A percentile compares a stretch with the other conserved stretches of the same genome.
Conservation (phyloP, 2,329 filamentous ascomycete genomes). For the Monosporascus sp. region DNA sequence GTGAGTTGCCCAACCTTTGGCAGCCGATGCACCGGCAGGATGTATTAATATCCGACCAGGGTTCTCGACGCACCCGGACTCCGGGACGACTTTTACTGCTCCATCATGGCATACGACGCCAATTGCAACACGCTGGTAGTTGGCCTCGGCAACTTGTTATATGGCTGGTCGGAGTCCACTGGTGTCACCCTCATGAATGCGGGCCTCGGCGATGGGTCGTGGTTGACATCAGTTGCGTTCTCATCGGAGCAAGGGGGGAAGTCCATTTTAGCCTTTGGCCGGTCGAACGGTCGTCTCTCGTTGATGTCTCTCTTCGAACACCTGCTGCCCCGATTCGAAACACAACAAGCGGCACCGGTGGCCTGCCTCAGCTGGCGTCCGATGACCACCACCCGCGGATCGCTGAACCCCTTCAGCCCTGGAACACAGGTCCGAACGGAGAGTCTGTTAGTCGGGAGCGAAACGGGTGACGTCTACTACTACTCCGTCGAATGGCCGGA, state of each 20-base stretch:
- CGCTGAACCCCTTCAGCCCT: constrained; percentile 41
- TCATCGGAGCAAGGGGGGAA: constrained; percentile 72
- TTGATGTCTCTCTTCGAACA: constrained; percentile 73
- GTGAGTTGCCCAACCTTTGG: constrained; percentile 37
- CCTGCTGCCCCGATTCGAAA: constrained; percentile 64
- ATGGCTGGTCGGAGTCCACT: constrained; percentile 77
- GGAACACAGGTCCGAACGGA: constrained; percentile 60
- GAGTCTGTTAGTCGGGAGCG: constrained; percentile 81
- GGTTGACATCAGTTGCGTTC: constrained; percentile 83
- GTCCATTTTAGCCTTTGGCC: constrained; percentile 78
- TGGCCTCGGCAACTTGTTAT: constrained; percentile 72
- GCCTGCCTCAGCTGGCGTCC: constrained; percentile 81
- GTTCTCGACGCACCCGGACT: constrained; percentile 83
- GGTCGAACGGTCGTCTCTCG: constrained; percentile 69
- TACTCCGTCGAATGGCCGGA: constrained; percentile 84
- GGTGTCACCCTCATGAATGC: constrained; percentile 56
- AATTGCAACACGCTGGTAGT: constrained; percentile 75
- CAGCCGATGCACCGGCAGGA: not conserved
- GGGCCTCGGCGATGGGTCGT: constrained; percentile 40
- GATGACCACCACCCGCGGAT: constrained; percentile 45
- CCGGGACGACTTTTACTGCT: constrained; percentile 96
- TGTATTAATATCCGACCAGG: constrained; percentile 37
- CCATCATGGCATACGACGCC: constrained; percentile 76
- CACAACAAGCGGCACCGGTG: constrained; percentile 65
- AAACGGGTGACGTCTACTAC: constrained; percentile 76